A percentile compares a stretch with the other conserved stretches of the same genome.
Conservation (phyloP, 139 green algal species). For the Micractinium sp. region DNA sequence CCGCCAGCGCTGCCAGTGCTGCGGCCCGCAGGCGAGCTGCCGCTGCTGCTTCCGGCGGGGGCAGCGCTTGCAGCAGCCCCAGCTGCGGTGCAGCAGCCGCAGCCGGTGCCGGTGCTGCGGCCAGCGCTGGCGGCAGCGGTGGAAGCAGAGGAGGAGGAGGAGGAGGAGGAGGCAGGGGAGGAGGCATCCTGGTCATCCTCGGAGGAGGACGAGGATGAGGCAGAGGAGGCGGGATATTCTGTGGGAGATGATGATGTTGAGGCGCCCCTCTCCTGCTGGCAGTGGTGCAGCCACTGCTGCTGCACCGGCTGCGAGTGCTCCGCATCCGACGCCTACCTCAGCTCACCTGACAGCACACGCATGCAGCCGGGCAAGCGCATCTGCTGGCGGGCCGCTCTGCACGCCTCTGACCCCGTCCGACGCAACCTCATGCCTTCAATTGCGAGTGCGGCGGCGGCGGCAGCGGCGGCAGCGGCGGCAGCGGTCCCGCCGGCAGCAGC, state of each 20-base stretch:
- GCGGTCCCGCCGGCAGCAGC: too few species aligned
- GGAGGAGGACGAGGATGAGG: neutral
- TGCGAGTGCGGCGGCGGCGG: neutral
- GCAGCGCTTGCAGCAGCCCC: neutral
- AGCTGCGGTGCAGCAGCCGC: neutral
- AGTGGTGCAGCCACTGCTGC: neutral
- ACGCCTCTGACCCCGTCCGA: neutral
- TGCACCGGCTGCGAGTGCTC: neutral
- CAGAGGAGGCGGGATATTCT: neutral
- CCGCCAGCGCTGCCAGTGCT: neutral
- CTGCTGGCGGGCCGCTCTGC: constrained; percentile 7
- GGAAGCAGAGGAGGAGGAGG: too few species aligned
- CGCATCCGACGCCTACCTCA: neutral
- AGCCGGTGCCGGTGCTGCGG: neutral
- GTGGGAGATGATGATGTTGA: neutral
- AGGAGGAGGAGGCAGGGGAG: neutral
- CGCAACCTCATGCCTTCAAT: neutral
- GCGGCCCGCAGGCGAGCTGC: neutral
- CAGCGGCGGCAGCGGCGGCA: neutral
- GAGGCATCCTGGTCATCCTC: neutral
- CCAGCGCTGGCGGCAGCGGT: neutral
- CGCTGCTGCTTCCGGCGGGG: neutral
- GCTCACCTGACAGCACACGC: neutral
- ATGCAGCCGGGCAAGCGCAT: constrained; percentile 34
- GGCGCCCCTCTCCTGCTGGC: neutral